These are phyloP conservation scores for Daldinia eschscholtzii DNA, from an alignment of 2,329 filamentous ascomycete genomes.

Conservation along the genomic window DNA sequence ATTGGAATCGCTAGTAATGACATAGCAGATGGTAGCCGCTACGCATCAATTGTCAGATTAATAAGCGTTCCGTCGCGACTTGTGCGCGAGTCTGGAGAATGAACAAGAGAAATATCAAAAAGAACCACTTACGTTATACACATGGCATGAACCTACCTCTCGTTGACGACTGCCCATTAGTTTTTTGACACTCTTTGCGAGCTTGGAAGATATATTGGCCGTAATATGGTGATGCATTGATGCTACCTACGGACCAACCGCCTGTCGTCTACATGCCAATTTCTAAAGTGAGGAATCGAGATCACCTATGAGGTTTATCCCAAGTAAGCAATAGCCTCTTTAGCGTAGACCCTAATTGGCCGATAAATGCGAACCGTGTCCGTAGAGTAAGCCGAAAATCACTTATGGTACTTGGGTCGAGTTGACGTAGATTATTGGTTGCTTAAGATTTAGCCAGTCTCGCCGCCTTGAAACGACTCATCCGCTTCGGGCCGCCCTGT, in stretches of 20 bases:
- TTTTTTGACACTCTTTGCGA: constrained; percentile 5
- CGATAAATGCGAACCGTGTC: neutral
- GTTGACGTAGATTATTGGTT: constrained; percentile 34
- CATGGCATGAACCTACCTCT: constrained; percentile 19
- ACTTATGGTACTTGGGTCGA: constrained; percentile 33
- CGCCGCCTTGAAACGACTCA: constrained; percentile 82
- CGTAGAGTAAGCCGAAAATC: constrained; percentile 13
- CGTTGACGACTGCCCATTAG: neutral
- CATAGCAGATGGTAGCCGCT: constrained; percentile 68
- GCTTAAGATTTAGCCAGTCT: constrained; percentile 67
- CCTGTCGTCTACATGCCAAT: constrained; percentile 9
- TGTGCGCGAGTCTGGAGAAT: neutral
- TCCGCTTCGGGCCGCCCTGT: constrained; percentile 70
- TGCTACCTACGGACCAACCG: constrained; percentile 31
- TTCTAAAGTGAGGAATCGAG: no score
- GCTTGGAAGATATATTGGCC: neutral
- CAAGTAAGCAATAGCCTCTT: neutral
- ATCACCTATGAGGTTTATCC: neutral
- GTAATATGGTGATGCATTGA: constrained; percentile 31
- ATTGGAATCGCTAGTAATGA: constrained; percentile 68
- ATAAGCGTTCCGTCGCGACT: constrained; percentile 57
- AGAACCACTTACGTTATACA: constrained; percentile 39
- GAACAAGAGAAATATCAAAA: constrained; percentile 22
- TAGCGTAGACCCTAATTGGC: neutral
- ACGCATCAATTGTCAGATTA: constrained; percentile 66